Evolutionary conservation across 106 monocot species (phyloP).

Genomic region (Ottelia alismoides): DNA sequence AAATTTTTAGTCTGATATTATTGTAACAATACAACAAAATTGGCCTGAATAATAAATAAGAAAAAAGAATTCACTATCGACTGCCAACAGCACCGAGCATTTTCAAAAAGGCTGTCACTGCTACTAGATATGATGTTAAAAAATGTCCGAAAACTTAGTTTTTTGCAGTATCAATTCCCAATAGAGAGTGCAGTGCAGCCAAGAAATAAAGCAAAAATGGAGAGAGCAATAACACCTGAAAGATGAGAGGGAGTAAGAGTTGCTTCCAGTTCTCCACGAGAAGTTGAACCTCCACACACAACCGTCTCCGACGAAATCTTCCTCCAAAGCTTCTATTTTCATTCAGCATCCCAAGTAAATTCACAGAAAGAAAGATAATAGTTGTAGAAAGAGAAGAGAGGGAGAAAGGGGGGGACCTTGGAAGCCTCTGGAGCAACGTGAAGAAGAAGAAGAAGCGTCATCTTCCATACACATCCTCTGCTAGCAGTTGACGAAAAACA

Average conservation of each 20-base stretch:
- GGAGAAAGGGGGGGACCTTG: neutral
- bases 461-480: too few relatives aligned
- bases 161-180: neutral
- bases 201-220: neutral
- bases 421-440: slow-evolving; percentile 16
- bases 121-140: too few relatives aligned
- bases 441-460: too few relatives aligned
- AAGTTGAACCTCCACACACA: slow-evolving; percentile 6
- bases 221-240: neutral
- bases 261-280: slow-evolving; percentile 13
- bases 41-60: neutral
- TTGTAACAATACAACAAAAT: too few relatives aligned
- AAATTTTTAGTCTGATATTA: too few relatives aligned
- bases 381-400: neutral
- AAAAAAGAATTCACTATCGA: neutral
- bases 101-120: neutral
- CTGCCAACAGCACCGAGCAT: neutral
- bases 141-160: too few relatives aligned
- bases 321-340: slow-evolving; percentile 5
- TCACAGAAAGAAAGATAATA: neutral
- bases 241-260: slow-evolving; percentile 2
- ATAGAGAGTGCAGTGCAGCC: too few relatives aligned
- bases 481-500: too few relatives aligned
- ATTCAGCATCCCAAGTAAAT: neutral
- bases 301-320: slow-evolving; percentile 8